These are phyloP conservation scores for Penicillium tannophilum DNA, from an alignment of 495 filamentous ascomycete genomes.

Conservation along the genomic window DNA sequence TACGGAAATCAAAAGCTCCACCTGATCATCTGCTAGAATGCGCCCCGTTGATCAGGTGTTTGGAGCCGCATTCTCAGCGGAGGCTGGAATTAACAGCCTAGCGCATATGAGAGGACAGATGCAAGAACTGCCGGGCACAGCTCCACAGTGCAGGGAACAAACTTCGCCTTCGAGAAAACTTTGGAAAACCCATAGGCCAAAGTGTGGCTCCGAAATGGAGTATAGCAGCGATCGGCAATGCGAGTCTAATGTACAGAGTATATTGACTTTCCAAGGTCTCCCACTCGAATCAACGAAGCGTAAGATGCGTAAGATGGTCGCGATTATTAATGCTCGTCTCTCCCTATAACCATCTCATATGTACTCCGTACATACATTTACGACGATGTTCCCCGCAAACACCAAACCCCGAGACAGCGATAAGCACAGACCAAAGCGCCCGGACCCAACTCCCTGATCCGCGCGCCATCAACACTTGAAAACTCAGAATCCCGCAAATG, in stretches of 20 bases:
- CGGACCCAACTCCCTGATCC: neutral
- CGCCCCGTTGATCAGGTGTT: neutral
- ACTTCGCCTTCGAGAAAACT: neutral
- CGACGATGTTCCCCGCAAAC: neutral
- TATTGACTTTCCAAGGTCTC: neutral
- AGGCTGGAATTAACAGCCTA: neutral
- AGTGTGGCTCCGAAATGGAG: neutral
- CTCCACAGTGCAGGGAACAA: neutral
- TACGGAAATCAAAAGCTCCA: neutral
- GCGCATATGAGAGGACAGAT: neutral
- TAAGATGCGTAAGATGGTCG: too few species aligned
- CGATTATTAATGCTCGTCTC: too few species aligned
- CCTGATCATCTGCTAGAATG: neutral
- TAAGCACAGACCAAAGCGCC: neutral
- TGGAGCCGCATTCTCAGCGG: neutral
- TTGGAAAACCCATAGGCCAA: neutral
- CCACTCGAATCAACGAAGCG: too few species aligned
- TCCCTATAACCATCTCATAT: too few species aligned
- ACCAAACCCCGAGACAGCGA: neutral
- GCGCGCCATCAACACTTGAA: conserved; percentile 9
- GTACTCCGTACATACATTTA: too few species aligned
- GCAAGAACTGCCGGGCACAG: neutral
- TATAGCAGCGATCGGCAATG: conserved; percentile 1
- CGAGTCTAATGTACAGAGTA: neutral
- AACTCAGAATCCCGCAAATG: conserved; percentile 18